These are phyloP conservation scores for Fusarium begoniae DNA, from an alignment of 2,329 filamentous ascomycete genomes.

Conservation along the genomic window DNA sequence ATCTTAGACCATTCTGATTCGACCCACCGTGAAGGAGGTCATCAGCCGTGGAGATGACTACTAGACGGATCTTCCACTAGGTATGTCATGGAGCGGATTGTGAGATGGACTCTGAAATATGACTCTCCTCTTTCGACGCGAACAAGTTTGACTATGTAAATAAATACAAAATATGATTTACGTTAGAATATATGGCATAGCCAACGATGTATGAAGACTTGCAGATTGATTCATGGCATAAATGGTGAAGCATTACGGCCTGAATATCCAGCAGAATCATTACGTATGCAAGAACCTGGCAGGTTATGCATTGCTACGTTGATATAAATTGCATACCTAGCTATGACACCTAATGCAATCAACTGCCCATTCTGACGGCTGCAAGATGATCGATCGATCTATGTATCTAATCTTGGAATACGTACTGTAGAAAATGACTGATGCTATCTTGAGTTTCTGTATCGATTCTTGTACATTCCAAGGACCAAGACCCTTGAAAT, in stretches of 20 bases:
- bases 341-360: constrained; percentile 12
- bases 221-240: neutral
- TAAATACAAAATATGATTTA: constrained; percentile 9
- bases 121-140: constrained; percentile 37
- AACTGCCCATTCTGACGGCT: constrained; percentile 16
- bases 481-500: constrained; percentile 29
- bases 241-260: neutral
- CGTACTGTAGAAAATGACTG: neutral
- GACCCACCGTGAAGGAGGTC: constrained; percentile 85
- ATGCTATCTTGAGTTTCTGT: neutral
- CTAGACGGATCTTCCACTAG: constrained; percentile 51
- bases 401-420: neutral
- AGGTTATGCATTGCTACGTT: constrained; percentile 20
- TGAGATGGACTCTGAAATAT: constrained; percentile 44
- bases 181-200: neutral
- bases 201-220: neutral
- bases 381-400: constrained; percentile 36
- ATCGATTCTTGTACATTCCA: constrained; percentile 33
- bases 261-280: neutral
- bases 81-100: neutral
- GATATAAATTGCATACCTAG: neutral
- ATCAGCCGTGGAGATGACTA: constrained; percentile 89
- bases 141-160: constrained; percentile 6
- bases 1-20: constrained; percentile 75
- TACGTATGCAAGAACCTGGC: neutral